phyloP scores from a whole-genome alignment of 2,329 filamentous ascomycete genomes.

The Fusarium acutatum region DNA sequence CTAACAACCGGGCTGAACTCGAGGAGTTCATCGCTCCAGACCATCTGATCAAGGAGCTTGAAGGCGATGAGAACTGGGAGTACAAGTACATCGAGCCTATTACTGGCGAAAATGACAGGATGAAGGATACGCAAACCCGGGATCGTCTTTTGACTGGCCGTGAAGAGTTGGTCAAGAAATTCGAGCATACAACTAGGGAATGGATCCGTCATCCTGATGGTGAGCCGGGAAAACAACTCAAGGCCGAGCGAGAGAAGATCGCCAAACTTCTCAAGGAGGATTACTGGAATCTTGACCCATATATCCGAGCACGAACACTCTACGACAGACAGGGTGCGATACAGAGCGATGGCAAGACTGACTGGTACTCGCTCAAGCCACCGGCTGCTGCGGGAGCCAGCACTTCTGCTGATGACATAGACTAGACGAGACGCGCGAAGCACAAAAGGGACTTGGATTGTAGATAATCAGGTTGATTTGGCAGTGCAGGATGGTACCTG shows the following conservation, averaged over 20 bases:
- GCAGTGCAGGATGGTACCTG: not conserved
- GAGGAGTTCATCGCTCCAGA: slow-evolving; percentile 75
- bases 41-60: slow-evolving; percentile 83
- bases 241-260: slow-evolving; percentile 67
- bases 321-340: slow-evolving; percentile 86
- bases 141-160: slow-evolving; percentile 72
- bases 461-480: slow-evolving; percentile 17
- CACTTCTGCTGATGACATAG: slow-evolving; percentile 57
- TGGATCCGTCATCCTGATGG: slow-evolving; percentile 70
- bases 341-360: slow-evolving; percentile 69
- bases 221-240: slow-evolving; percentile 56
- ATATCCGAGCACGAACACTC: slow-evolving; percentile 80
- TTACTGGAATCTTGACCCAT: slow-evolving; percentile 93
- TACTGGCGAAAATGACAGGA: slow-evolving; percentile 77
- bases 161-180: slow-evolving; percentile 72
- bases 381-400: slow-evolving; percentile 30
- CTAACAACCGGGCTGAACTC: slow-evolving; percentile 81
- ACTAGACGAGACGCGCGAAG: slow-evolving; percentile 45
- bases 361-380: slow-evolving; percentile 68
- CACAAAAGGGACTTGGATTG: slow-evolving; percentile 4
- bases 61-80: slow-evolving; percentile 84
- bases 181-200: slow-evolving; percentile 75
- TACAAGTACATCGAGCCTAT: slow-evolving; percentile 84
- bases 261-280: slow-evolving; percentile 72
- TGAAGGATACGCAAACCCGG: slow-evolving; percentile 71